Evolutionary conservation across 2,329 filamentous ascomycete genomes (phyloP).

Genomic region (Talaromyces rugulosus): DNA sequence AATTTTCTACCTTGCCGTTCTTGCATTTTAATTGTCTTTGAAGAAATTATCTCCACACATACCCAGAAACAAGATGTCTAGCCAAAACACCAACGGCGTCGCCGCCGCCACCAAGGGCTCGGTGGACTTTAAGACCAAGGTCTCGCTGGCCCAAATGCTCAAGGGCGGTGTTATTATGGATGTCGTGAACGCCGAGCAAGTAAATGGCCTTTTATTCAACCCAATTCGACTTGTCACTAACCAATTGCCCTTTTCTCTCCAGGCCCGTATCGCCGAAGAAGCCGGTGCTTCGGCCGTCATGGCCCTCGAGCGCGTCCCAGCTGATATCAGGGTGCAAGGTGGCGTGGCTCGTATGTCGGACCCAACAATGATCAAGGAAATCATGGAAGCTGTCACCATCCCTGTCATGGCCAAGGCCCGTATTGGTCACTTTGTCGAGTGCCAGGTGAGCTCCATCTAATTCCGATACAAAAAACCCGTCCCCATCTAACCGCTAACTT

Average conservation of each 20-base stretch:
- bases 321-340: conserved; percentile 87
- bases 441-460: conserved; percentile 55
- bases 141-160: conserved; percentile 93
- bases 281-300: conserved; percentile 95
- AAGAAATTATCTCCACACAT: conserved; percentile 7
- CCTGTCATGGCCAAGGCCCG: conserved; percentile 99
- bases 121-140: conserved; percentile 78
- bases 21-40: background rate
- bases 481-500: background rate
- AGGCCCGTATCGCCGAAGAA: conserved; percentile 95
- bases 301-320: conserved; percentile 95
- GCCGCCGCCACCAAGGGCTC: conserved; percentile 29
- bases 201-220: conserved; percentile 24
- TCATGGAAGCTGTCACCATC: conserved; percentile 91
- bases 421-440: conserved; percentile 97
- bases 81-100: conserved; percentile 25
- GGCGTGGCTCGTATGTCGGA: conserved; percentile 97
- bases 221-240: conserved; percentile 3
- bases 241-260: background rate
- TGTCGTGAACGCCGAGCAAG: conserved; percentile 84
- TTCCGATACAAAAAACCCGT: background rate
- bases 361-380: conserved; percentile 88
- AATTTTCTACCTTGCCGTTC: background rate
- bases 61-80: conserved; percentile 27
- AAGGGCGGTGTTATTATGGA: conserved; percentile 99